phyloP scores from a whole-genome alignment of 768 basidiomycete species.

The Suillus hirtellus region DNA sequence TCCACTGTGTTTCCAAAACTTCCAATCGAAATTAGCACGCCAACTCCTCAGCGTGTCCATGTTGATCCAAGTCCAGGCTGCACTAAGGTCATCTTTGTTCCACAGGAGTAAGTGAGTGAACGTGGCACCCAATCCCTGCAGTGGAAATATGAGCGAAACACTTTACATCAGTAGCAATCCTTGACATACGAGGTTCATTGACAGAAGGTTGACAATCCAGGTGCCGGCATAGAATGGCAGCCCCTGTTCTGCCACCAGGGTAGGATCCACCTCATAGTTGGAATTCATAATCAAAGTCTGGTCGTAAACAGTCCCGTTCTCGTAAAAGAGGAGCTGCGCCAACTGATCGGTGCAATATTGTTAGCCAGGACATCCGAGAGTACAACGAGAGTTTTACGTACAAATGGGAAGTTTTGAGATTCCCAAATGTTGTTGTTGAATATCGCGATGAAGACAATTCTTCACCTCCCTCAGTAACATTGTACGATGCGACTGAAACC shows the following conservation, averaged over 20 bases:
- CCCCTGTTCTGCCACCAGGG: constrained; percentile 45
- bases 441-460: constrained; percentile 34
- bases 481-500: neutral
- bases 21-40: constrained; percentile 39
- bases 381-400: constrained; percentile 15
- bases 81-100: constrained; percentile 51
- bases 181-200: constrained; percentile 15
- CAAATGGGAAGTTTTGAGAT: constrained; percentile 61
- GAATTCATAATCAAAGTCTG: constrained; percentile 54
- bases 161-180: neutral
- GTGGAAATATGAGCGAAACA: constrained; percentile 34
- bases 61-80: constrained; percentile 48
- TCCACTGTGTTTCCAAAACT: constrained; percentile 34
- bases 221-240: constrained; percentile 32
- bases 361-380: constrained; percentile 14
- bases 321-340: constrained; percentile 46
- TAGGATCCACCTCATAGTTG: constrained; percentile 50
- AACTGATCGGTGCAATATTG: neutral
- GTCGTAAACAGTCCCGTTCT: constrained; percentile 53
- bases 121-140: constrained; percentile 47
- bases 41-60: constrained; percentile 32
- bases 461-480: neutral
- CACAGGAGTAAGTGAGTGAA: constrained; percentile 53
- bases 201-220: constrained; percentile 23
- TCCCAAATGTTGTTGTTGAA: constrained; percentile 57